Percentiles rank a stretch among this genome's conserved stretches.
phyloP scores from a whole-genome alignment of 352 stramenopile genomes.

The Pythium apleroticum region DNA sequence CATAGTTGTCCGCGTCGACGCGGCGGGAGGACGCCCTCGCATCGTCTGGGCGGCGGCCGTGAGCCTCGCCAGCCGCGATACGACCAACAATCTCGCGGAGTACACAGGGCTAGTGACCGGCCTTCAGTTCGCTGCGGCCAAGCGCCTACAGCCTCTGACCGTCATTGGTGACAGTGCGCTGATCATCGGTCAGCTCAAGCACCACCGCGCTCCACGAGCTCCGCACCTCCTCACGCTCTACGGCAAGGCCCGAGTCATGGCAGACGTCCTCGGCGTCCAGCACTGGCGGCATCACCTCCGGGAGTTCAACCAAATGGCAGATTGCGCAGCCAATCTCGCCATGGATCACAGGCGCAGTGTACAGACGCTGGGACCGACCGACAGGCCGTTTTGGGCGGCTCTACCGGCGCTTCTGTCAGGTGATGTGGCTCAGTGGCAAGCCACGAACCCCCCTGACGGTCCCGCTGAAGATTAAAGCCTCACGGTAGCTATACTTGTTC shows the following conservation, averaged over 20 bases:
- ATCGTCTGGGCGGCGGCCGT: background rate
- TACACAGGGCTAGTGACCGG: background rate
- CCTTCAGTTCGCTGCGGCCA: background rate
- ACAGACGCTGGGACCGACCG: background rate
- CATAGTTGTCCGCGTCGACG: background rate
- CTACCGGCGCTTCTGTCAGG: too few species aligned
- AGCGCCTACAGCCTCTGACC: background rate
- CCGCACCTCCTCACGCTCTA: background rate
- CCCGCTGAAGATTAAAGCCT: too few species aligned
- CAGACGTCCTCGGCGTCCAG: background rate
- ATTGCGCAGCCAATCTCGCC: background rate
- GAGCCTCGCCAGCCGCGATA: background rate
- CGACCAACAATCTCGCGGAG: slow-evolving; percentile 8
- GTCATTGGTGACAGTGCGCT: slow-evolving; percentile 10
- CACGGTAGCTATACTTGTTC: too few species aligned
- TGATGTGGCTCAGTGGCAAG: too few species aligned
- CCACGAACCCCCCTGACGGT: too few species aligned
- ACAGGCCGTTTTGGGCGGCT: too few species aligned
- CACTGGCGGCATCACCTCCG: background rate
- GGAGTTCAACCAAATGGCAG: slow-evolving; percentile 3
- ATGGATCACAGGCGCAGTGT: background rate
- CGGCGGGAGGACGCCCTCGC: background rate
- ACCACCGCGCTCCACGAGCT: background rate
- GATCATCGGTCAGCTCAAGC: background rate
- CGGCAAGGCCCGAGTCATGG: background rate